Evolutionary conservation across 2,329 filamentous ascomycete species (phyloP), one percentile per base, ranked within the genome.

Genomic region (Epichloe coenophiala): DNA sequence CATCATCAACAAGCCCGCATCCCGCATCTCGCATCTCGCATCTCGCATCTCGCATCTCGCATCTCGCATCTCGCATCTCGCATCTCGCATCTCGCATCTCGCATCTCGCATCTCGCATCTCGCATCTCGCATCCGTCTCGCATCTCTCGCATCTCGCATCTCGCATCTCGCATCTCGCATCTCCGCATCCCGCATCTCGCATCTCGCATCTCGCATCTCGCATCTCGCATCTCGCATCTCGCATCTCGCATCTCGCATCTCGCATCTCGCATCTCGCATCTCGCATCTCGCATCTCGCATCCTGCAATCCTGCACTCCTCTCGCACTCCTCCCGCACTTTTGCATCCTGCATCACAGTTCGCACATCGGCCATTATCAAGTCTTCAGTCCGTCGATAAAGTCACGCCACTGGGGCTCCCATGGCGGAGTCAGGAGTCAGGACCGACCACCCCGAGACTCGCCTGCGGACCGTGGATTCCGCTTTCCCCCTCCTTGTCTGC

Each of bases 401-500:
- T 45, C 48, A 50, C 48, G 48, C 48, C 48, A 45, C 48, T 38
- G 47, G 13, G 40, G 40, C 33, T 49, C 40, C 47, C 33, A 38
- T 39, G 33, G 47, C 47, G 40, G 47, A 49, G 40, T 36, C 21
- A 44, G 17, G 1, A 17, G n/a, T n/a, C 31, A 41, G 19, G 41
- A 15, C 35, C 36, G 41, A 15, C 35, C 36, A 39, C 21, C 23
- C 42, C 19, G 13, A 35, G 17, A 19, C 19, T 44, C 39, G 17
- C 36, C 35, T 47, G 27, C 8, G 39, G 43, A 35, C 43, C 23
- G 42, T 36, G 27, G 27, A 39, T 15, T 45, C 35, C n/a, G 23
- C 37, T 46, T 40, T 15, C 38, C 5, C 27, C 9, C 27, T 47
- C 27, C 9, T 19, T 47, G 9, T 41, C 37, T 45, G 37, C 27